These are phyloP conservation scores for Kondoa subrosea DNA, from an alignment of 768 basidiomycete species.

Conservation along the genomic window DNA sequence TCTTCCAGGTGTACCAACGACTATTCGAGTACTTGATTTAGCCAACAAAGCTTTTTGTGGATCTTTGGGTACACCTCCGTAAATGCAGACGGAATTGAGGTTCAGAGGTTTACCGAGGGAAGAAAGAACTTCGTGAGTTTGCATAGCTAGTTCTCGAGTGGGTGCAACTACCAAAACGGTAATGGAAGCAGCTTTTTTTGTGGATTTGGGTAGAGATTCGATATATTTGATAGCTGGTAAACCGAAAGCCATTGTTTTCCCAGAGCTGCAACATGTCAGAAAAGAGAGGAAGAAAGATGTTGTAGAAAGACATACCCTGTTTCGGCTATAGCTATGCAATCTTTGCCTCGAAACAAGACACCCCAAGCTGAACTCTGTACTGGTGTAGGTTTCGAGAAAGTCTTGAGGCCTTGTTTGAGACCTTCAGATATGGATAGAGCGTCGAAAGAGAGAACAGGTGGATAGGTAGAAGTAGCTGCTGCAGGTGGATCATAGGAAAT, in stretches of 20 bases:
- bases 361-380: slow-evolving; percentile 96
- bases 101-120: slow-evolving; percentile 56
- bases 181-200: slow-evolving; percentile 22
- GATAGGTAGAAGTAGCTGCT: slow-evolving; percentile 36
- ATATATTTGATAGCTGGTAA: slow-evolving; percentile 56
- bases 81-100: slow-evolving; percentile 69
- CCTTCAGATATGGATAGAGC: slow-evolving; percentile 50
- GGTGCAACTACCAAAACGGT: slow-evolving; percentile 68
- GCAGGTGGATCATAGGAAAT: slow-evolving; percentile 51
- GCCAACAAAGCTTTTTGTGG: slow-evolving; percentile 56
- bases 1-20: slow-evolving; percentile 90
- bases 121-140: slow-evolving; percentile 71
- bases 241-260: slow-evolving; percentile 92
- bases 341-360: slow-evolving; percentile 52
- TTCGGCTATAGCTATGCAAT: slow-evolving; percentile 19
- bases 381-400: slow-evolving; percentile 76
- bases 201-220: slow-evolving; percentile 34
- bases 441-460: slow-evolving; percentile 57
- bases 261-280: slow-evolving; percentile 32
- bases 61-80: slow-evolving; percentile 85
- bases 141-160: slow-evolving; percentile 87
- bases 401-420: slow-evolving; percentile 47
- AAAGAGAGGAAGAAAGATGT: slow-evolving; percentile 10
- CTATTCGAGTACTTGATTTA: slow-evolving; percentile 42
- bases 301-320: slow-evolving; percentile 12